phyloP scores from a whole-genome alignment of 495 filamentous ascomycete species.

The Aspergillus panamensis region DNA sequence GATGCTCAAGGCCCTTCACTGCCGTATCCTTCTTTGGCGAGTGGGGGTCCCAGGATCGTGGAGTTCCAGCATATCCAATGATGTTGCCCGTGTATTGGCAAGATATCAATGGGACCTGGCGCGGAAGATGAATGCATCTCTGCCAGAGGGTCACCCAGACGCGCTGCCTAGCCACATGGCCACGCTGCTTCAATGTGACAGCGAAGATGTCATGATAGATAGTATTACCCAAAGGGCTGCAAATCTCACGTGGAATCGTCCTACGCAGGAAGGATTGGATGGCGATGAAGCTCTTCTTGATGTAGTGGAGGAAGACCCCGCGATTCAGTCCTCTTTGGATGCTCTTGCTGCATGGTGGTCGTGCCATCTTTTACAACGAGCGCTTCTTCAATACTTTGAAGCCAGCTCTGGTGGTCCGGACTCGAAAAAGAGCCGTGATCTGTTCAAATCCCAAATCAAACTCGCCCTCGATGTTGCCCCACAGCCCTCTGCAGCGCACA shows the following conservation, averaged over 20 bases:
- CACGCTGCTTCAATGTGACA: conserved; percentile 68
- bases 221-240: conserved; percentile 80
- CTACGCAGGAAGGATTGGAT: conserved; percentile 60
- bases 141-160: conserved; percentile 58
- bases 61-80: conserved; percentile 56
- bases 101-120: conserved; percentile 79
- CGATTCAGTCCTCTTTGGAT: conserved; percentile 84
- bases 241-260: conserved; percentile 85
- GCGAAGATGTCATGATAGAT: conserved; percentile 73
- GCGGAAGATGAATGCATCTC: conserved; percentile 56
- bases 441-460: conserved; percentile 56
- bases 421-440: conserved; percentile 36
- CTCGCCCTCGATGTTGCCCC: conserved; percentile 75
- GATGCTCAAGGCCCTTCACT: conserved; percentile 90
- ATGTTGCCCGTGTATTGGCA: conserved; percentile 64
- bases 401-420: conserved; percentile 41
- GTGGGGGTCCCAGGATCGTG: conserved; percentile 62
- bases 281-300: conserved; percentile 70
- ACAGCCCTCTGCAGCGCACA: conserved; percentile 68
- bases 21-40: conserved; percentile 82
- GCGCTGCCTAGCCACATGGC: conserved; percentile 72
- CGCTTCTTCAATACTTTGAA: conserved; percentile 60
- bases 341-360: conserved; percentile 91
- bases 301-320: conserved; percentile 77
- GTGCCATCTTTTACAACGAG: conserved; percentile 66